Base-by-base conservation (phyloP, 2,329 filamentous ascomycete genomes). In the Albifimbria verrucaria region DNA sequence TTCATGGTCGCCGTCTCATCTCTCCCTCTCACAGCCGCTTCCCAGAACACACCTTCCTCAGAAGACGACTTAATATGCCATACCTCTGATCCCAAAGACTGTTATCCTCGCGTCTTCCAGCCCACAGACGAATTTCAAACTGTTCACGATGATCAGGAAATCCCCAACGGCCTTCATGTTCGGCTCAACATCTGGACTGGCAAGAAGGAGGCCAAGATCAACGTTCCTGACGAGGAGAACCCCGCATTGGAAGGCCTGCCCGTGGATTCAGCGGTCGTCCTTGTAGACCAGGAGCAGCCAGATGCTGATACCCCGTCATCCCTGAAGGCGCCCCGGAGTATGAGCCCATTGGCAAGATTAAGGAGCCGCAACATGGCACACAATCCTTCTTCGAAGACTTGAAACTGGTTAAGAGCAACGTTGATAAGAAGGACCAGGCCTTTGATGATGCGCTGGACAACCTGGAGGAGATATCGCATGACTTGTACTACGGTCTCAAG, bases 401-500 rank as follows among this genome's bases (percentile, higher is more conserved):
- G 48, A 67, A 73, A 28, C 70, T 76, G 39, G 65, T 86, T 48
- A 80, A 80, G 60, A 73, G 67, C 46, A 72, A 74, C n/a, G 60
- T 62, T 11, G 58, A 56, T 20, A 59, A 61, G 7, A 58, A 59
- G 41, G 65, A 67, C 17, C 59, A 68, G 50, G 66, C 64, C 3
- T 70, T 83, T 15, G 76, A 80, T 41, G 70, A 70, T 11, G 80
- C 81, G 0, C 73, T 89, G 7, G 76, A 80, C 28, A 75, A 75
- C 28, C 76, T 89, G n/a, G 75, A 80, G 55, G 85, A 88, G 7
- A 70, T 87, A 24, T 80, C 85, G 0, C 85, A 88, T 66, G 86
- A 88, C 66, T 82, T 88, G 57, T 88, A 87, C 71, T 89, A 87
- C 66, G 86, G 86, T 10, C 72, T 85, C 18, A 81, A 86, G 65